Evolutionary conservation across 805 yeast species (phyloP).

Genomic region (Pichia californica): DNA sequence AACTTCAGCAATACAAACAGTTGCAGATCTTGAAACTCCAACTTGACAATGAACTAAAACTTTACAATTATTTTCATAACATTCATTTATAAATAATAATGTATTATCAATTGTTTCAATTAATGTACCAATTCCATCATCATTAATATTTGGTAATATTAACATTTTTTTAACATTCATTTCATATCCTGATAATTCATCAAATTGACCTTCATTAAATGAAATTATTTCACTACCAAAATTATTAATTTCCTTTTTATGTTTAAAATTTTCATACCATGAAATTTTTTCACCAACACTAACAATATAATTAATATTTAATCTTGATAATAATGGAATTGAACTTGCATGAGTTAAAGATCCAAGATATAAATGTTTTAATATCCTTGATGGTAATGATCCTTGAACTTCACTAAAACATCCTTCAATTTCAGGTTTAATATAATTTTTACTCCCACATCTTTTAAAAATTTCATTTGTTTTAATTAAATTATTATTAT

Average conservation of each 20-base stretch:
- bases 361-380: conserved; percentile 82
- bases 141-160: conserved; percentile 70
- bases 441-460: no score
- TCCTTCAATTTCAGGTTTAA: conserved; percentile 17
- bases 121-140: conserved; percentile 84
- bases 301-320: conserved; percentile 69
- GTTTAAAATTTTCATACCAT: conserved; percentile 43
- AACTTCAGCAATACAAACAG: conserved; percentile 92
- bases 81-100: conserved; percentile 57
- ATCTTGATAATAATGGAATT: conserved; percentile 49
- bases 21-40: conserved; percentile 92
- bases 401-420: conserved; percentile 40
- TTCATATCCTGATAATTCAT: conserved; percentile 15
- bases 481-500: neutral
- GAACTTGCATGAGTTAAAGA: conserved; percentile 76
- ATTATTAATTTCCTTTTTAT: conserved; percentile 14
- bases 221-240: conserved; percentile 27
- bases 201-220: conserved; percentile 16
- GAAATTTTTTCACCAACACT: conserved; percentile 78
- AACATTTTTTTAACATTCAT: conserved; percentile 40
- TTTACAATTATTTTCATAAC: conserved; percentile 37
- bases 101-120: conserved; percentile 56
- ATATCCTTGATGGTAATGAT: conserved; percentile 74
- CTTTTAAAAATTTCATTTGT: no score
- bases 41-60: conserved; percentile 89